Evolutionary conservation across 139 green algal species (phyloP), one percentile per base, ranked within the genome.

Genomic region (Asterochloris sp.): DNA sequence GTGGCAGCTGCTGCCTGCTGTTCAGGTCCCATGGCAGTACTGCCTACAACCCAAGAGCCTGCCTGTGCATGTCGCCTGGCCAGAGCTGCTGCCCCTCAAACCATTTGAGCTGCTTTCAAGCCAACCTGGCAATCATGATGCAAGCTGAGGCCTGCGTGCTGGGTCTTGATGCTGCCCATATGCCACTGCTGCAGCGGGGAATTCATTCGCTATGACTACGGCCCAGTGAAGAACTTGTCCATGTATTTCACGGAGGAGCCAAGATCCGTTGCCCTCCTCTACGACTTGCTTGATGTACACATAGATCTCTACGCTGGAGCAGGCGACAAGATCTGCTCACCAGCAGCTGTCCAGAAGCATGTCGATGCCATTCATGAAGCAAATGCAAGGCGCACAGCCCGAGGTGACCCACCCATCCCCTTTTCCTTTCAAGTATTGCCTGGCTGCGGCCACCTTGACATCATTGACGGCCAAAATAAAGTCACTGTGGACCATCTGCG

Each of bases 291-390:
- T 19, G 76, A 80, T 69, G 60, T 80, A 62, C 76, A 62, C 23
- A 17, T 80, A 2, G 54, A 80, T 27, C 68, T 80, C 14, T 28
- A 69, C 13, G 76, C 76, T 47, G 76, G 76, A 14, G 76, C 24
- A 16, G 47, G 68, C 15, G 76, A 80, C 11, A 80, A 62, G n/a
- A 80, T 80, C 21, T 61, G 67, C 12, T 80, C 76, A 12, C 54
- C 76, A 14, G 68, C 67, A 54, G 76, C 76, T 80, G 76, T 80
- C 21, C 76, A 80, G 76, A 80, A 80, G 76, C 76, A 80, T 80
- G 76, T 80, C 12, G 60, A 80, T 69, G 76, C 76, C 0, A 69
- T 80, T 19, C 12, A 69, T 24, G 28, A 69, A 64, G 76, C 76
- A 14, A 80, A 80, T 54, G 76, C 67, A 29, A 61, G 76, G 24